Percentiles rank a stretch among this genome's conserved stretches.
Evolutionary conservation across 208 protist species (phyloP).

Genomic region (Acanthamoeba polyphaga): DNA sequence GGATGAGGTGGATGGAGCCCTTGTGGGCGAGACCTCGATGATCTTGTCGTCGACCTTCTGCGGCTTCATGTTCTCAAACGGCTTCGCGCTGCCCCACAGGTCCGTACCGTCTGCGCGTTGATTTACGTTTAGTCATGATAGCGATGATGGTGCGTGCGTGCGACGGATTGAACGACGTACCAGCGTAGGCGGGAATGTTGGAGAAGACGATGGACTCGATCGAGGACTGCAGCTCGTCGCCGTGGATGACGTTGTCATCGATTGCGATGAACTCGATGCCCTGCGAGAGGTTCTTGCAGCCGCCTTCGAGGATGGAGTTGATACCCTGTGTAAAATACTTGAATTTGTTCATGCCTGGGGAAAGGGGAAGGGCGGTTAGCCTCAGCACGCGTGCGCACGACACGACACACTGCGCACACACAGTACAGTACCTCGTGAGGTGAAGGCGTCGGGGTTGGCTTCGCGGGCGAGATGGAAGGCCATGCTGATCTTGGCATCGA

Average conservation of each 20-base stretch:
- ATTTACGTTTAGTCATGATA: background rate
- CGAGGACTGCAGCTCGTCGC: conserved; percentile 17
- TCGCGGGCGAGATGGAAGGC: conserved; percentile 59
- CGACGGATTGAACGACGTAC: background rate
- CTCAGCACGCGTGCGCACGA: background rate
- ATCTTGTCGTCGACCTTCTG: conserved; percentile 59
- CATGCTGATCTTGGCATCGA: conserved; percentile 53
- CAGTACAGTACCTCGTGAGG: background rate
- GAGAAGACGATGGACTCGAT: conserved; percentile 69
- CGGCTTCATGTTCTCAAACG: conserved; percentile 52
- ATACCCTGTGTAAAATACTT: conserved; percentile 46
- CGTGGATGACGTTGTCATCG: background rate
- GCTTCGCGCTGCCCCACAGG: conserved; percentile 28
- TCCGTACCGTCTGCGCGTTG: conserved; percentile 21
- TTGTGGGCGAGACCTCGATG: conserved; percentile 51
- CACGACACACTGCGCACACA: background rate
- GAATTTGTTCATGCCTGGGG: conserved; percentile 53
- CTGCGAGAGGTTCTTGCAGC: conserved; percentile 54
- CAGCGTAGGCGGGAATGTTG: conserved; percentile 67
- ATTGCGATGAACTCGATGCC: conserved; percentile 55
- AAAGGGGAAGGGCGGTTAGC: background rate
- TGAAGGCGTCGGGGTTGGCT: conserved; percentile 61
- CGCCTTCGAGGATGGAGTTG: conserved; percentile 50
- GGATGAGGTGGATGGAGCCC: conserved; percentile 66
- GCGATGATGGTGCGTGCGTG: background rate